Base-by-base conservation (phyloP, 2,329 filamentous ascomycete species). In the Aspergillus sp. region DNA sequence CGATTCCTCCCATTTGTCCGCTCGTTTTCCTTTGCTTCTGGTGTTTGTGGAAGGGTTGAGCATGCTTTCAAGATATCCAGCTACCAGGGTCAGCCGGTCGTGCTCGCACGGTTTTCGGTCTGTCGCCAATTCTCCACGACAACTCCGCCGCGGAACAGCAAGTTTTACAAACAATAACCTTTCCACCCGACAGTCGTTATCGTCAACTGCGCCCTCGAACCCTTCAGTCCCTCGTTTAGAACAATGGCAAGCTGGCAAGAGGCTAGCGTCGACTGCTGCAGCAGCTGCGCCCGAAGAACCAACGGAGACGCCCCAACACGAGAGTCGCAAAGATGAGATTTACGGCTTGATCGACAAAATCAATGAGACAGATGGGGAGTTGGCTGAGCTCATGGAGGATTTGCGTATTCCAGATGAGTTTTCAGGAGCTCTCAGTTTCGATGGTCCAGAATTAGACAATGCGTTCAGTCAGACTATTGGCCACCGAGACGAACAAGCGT, bases 261-360 rank as follows among this genome's bases (percentile, higher is more conserved):
- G 64, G 45, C 45, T 56, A 39, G 42, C 56, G 5, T 63, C 64
- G 13, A 60, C 59, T 17, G n/a, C 41, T 30, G 41, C 41, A 1
- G 10, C 41, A 5, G 41, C 17, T 5, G 22, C 15, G 5, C 12
- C 17, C 22, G 50, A 48, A 7, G 49, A 55, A 9, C 19, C 53
- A 25, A 48, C 52, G 23, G 52, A 59, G 35, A 44, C 41, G 25
- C 49, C 52, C 25, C 44, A 51, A 17, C 46, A 53, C 23, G 46
- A 53, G 32, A 52, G 54, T 35, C 53, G 56, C 20, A 63, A 63
- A 49, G 63, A 64, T 37, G 54, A 55, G 9, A 56, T 71, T 44
- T 69, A 66, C 47, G 52, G 41, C 17, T 48, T 71, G 47, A 62
- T 71, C 39, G 68, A 71, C 43, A 60, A 58, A 43, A 69, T 72